Evolutionary conservation across 2,329 filamentous ascomycete genomes (phyloP).

Genomic region (Aspergillus clavatus): DNA sequence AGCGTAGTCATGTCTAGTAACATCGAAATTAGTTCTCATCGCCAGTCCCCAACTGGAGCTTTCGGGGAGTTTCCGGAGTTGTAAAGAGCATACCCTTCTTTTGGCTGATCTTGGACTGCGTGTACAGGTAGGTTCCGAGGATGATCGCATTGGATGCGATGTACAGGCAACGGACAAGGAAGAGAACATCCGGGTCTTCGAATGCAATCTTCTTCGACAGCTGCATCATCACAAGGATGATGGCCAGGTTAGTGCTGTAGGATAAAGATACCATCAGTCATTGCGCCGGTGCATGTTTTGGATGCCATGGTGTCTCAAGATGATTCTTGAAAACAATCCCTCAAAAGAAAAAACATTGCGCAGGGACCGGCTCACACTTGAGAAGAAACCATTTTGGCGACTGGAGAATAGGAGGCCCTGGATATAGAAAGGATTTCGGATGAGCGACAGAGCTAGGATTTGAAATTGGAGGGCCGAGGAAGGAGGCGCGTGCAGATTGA

Average conservation of each 20-base stretch:
- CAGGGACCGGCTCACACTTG: conserved; percentile 54
- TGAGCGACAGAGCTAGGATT: conserved; percentile 4
- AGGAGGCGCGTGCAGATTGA: conserved; percentile 10
- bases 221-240: conserved; percentile 98
- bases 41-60: background rate
- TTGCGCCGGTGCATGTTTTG: too few relatives aligned
- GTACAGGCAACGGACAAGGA: conserved; percentile 61
- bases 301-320: too few relatives aligned
- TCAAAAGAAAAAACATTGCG: background rate
- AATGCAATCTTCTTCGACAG: conserved; percentile 93
- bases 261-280: conserved; percentile 13
- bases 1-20: conserved; percentile 82
- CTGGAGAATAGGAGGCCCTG: conserved; percentile 10
- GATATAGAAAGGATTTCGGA: conserved; percentile 13
- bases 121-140: conserved; percentile 75
- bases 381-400: conserved; percentile 59
- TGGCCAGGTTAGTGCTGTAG: conserved; percentile 78
- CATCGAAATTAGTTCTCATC: background rate
- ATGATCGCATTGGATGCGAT: conserved; percentile 77
- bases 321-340: background rate
- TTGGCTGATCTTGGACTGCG: conserved; percentile 79
- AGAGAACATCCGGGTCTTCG: conserved; percentile 72
- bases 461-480: conserved; percentile 7
- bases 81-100: conserved; percentile 82
- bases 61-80: background rate